Evolutionary conservation across 305 asterid genomes (phyloP), one percentile per base, ranked within the genome.

Genomic region (Plantago lanceolata): DNA sequence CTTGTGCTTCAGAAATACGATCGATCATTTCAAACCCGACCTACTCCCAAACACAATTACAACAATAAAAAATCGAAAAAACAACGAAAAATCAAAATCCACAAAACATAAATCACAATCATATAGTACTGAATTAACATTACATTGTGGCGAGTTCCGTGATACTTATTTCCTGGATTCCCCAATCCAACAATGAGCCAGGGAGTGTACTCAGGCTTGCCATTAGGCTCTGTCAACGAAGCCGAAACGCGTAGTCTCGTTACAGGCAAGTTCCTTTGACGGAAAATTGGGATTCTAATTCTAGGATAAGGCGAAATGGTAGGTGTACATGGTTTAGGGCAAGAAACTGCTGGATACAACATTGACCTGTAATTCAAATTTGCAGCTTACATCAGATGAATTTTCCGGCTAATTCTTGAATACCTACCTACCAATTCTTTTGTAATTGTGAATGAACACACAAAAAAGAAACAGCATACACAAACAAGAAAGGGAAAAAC

Each of bases 21-120:
- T 93, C 97, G 44, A 93, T 68, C 96, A 93, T 89, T 79, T 89
- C 97, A 69, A 93, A 93, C 24, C 99, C 97, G 43, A 93, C 94
- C 97, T 92, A 77, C 29, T 57, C 33, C 71, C 26, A 51, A 62
- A 51, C 29, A 33, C 8, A 57, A 6, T 21, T 26, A 58, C 44
- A 63, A 59, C 13, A 15, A 57, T 54, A 60, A 48, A 9, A 5
- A 1, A 37, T 2, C 44, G 1, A 40, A 11, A 33, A 70, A 29
- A 19, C 15, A 0, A 24, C 3, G 0, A 33, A 40, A 48, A 31
- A 51, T 8, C 48, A 57, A 6, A 67, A 49, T 12, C 26, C 21
- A 43, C 26, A 47, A 62, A 64, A 40, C 19, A 68, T 37, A 31
- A 16, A 33, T 29, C 31, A 29, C 48, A 55, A 45, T 24, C 26